Evolutionary conservation across 1,139 yeast genomes (phyloP).

Genomic region (Kodamaea sp.): DNA sequence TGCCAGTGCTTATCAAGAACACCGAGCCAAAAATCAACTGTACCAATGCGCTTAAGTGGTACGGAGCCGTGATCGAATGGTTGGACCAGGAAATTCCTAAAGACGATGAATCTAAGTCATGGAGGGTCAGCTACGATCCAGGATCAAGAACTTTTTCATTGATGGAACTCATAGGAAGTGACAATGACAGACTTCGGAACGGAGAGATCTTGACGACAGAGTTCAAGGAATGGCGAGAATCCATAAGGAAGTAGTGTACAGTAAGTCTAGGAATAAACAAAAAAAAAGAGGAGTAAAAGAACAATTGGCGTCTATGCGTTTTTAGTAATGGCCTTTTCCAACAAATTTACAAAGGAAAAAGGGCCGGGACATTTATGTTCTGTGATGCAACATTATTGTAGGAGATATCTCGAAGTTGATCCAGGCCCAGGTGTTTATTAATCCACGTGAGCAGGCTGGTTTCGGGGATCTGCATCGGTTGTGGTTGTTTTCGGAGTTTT

Average conservation of each 20-base stretch:
- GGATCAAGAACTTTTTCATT: constrained; percentile 32
- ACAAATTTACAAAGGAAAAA: too few relatives aligned
- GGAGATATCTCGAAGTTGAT: too few relatives aligned
- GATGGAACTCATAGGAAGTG: constrained; percentile 29
- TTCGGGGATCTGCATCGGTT: too few relatives aligned
- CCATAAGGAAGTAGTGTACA: constrained; percentile 5
- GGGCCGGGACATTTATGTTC: too few relatives aligned
- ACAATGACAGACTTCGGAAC: constrained; percentile 28
- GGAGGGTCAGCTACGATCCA: constrained; percentile 37
- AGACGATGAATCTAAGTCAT: constrained; percentile 36
- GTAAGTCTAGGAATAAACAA: not conserved
- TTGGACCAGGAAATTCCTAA: constrained; percentile 55
- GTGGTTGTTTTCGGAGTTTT: too few relatives aligned
- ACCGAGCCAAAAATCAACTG: constrained; percentile 51
- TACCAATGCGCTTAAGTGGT: constrained; percentile 78
- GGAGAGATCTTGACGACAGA: constrained; percentile 51
- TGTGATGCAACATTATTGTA: too few relatives aligned
- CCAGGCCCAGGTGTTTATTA: too few relatives aligned
- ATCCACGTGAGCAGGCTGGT: too few relatives aligned
- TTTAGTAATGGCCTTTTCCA: too few relatives aligned
- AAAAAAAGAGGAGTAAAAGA: not conserved
- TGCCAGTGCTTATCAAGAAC: constrained; percentile 62
- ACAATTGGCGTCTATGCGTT: too few relatives aligned
- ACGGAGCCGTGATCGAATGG: constrained; percentile 85
- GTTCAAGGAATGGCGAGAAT: constrained; percentile 63